Evolutionary conservation across 768 basidiomycete genomes (phyloP).

Genomic region (Leccinum longicurvipes): DNA sequence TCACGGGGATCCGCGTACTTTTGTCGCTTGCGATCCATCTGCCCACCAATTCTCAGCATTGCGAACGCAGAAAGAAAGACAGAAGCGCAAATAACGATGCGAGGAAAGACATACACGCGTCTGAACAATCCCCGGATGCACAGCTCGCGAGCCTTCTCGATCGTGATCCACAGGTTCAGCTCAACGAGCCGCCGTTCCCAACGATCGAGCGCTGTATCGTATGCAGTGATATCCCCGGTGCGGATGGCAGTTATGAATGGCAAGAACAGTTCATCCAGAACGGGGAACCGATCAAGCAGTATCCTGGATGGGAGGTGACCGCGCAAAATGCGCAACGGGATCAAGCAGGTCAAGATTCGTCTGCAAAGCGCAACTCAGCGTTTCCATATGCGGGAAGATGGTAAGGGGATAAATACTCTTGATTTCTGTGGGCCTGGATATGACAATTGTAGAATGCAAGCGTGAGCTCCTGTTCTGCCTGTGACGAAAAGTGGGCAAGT

Average conservation of each 20-base stretch:
- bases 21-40: too few species aligned
- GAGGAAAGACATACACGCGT: too few species aligned
- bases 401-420: conserved; percentile 65
- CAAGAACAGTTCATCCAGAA: conserved; percentile 65
- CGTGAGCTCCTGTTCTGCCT: conserved; percentile 90
- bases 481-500: conserved; percentile 2
- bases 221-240: conserved; percentile 71
- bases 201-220: conserved; percentile 71
- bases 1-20: conserved; percentile 79
- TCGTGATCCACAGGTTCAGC: conserved; percentile 78
- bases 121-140: conserved; percentile 80
- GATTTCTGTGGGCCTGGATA: conserved; percentile 63
- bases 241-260: conserved; percentile 86
- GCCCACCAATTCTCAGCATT: too few species aligned
- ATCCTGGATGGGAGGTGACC: conserved; percentile 79
- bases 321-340: conserved; percentile 83
- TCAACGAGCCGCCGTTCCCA: conserved; percentile 74
- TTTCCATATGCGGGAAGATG: neutral
- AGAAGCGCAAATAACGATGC: too few species aligned
- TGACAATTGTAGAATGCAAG: too few species aligned
- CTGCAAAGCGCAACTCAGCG: conserved; percentile 39
- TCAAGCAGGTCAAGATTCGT: conserved; percentile 85
- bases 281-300: conserved; percentile 70
- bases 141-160: conserved; percentile 86
- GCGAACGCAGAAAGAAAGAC: too few species aligned